These are phyloP conservation scores for Eudorina sp. DNA, from an alignment of 139 green algal genomes.

Conservation along the genomic window DNA sequence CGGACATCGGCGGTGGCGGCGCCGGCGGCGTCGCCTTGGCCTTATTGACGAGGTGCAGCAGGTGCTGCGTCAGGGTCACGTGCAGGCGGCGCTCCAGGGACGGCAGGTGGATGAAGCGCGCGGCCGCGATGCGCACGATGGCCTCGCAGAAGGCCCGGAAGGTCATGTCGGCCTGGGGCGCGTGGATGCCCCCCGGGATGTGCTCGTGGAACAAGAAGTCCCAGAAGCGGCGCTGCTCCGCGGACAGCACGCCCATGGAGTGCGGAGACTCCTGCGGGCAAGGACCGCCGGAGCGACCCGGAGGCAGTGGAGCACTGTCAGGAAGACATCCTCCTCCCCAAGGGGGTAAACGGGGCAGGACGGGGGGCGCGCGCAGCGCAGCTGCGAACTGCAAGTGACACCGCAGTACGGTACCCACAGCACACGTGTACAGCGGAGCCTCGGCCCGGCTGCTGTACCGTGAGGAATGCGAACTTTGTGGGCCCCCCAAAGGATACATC, in stretches of 20 bases:
- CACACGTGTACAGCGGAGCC: no score
- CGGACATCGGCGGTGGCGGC: conserved; percentile 23
- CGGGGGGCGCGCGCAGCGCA: no score
- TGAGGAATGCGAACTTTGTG: no score
- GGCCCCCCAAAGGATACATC: no score
- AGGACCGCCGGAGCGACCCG: not conserved
- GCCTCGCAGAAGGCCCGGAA: conserved; percentile 73
- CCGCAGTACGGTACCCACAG: no score
- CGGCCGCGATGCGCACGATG: conserved; percentile 64
- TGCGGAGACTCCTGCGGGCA: not conserved
- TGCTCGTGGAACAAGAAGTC: conserved; percentile 18
- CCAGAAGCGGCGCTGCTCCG: conserved; percentile 49
- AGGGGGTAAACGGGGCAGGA: no score
- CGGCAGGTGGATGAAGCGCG: conserved; percentile 58
- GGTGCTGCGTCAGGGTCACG: conserved; percentile 63
- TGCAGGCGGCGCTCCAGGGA: conserved; percentile 68
- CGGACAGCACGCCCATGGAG: not conserved
- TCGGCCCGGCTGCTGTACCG: no score
- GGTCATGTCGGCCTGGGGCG: conserved; percentile 58
- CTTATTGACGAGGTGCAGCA: conserved; percentile 64
- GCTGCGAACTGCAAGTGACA: no score
- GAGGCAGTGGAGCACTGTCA: not conserved
- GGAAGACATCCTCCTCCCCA: no score
- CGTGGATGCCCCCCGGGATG: conserved; percentile 33
- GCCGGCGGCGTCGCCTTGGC: conserved; percentile 39